Percentiles rank a stretch among this genome's conserved stretches.
Conservation (phyloP, 805 yeast species). For the Saccharomycodes ludwigii region DNA sequence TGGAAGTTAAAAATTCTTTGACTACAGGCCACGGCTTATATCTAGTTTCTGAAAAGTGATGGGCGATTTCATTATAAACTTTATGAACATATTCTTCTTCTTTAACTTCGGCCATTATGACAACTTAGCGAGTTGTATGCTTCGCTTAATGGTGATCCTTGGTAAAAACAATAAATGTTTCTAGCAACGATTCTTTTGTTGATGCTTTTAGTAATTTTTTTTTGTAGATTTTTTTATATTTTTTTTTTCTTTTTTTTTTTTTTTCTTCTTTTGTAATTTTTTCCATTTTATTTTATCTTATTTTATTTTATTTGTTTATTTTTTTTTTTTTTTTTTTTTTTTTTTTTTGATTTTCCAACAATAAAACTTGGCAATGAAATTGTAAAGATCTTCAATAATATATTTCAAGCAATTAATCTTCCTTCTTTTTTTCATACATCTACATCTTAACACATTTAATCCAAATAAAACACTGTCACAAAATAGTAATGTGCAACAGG, state of each 20-base stretch:
- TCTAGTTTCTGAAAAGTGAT: slow-evolving; percentile 86
- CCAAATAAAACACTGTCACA: background rate
- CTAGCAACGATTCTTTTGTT: no score
- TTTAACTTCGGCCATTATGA: slow-evolving; percentile 33
- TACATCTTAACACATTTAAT: no score
- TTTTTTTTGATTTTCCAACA: background rate
- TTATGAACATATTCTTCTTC: slow-evolving; percentile 77
- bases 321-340: background rate
- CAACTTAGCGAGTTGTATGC: background rate
- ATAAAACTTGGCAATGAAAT: background rate
- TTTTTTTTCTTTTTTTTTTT: no score
- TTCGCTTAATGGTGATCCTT: no score
- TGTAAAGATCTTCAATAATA: no score
- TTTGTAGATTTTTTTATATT: background rate
- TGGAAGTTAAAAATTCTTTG: slow-evolving; percentile 44
- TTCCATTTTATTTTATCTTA: no score
- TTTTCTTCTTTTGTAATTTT: no score
- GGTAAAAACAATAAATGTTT: no score
- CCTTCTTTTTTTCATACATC: no score
- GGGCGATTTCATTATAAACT: slow-evolving; percentile 88
- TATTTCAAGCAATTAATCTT: no score
- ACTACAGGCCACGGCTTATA: slow-evolving; percentile 98
- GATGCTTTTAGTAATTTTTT: no score
- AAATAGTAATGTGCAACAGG: slow-evolving; percentile 1
- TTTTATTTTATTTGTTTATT: no score